Base-by-base conservation (phyloP, 495 filamentous ascomycete genomes). In the Hyaloscypha finlandica region DNA sequence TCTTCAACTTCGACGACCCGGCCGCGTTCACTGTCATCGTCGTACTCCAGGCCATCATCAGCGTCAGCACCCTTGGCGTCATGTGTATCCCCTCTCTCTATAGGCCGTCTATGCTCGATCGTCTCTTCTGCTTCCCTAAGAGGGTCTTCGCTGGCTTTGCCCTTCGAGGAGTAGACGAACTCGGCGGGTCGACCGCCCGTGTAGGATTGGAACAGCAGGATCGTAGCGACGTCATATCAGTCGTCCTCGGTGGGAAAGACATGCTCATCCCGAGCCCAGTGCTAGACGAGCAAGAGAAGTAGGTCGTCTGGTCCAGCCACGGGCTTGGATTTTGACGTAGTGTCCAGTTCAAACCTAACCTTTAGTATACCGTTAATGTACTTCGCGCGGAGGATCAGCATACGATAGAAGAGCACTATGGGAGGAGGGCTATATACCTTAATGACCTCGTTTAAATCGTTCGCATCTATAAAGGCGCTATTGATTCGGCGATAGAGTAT, bases 361-460 rank as follows among this genome's bases (percentile, higher is more conserved):
- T 67, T 67, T 4, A 67, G 45, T 29, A 20, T 31, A 22, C 19
- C 32, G 31, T 67, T 63, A 48, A 61, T 62, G 42, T 55, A 67
- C 65, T 67, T 56, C 6, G 12, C 4, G 29, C n/a, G 30, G 48
- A 29, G n/a, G 22, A 29, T 62, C 51, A 62, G 59, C 22, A 51
- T 52, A 31, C 20, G 22, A 20, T 61, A 61, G 4, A 37, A 55
- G 62, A 65, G 55, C 57, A 59, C n/a, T n/a, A n/a, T 19, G 22
- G 8, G 19, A 29, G 48, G n/a, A 57, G 62, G 29, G 20, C 19
- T 31, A 31, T 11, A 51, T 62, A 79, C 77, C 74, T 78, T 80
- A 61, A 77, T 54, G 69, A 81, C 61, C 64, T 75, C 73, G 25
- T 61, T 62, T 58, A 19, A 54, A 59, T 74, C 62, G 61, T 71